Base-by-base conservation (phyloP, 768 basidiomycete genomes). In the Leccinum boreale region DNA sequence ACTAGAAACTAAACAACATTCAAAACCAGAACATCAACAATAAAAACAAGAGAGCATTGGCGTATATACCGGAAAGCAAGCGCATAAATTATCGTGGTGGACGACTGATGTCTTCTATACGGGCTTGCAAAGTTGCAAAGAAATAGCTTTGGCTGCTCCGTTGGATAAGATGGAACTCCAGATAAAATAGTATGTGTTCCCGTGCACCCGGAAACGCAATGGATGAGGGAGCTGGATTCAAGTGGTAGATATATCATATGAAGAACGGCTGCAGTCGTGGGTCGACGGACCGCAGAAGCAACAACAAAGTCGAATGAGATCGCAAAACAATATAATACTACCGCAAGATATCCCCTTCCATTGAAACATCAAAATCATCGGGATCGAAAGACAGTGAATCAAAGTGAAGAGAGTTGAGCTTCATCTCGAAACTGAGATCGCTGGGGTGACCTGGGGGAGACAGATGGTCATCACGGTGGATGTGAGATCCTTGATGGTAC, bases 391-490 rank as follows among this genome's bases (percentile, higher is more conserved):
- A 86, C 47, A 90, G 62, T 1, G 81, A 77, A 61, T 90, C 88
- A 67, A 90, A 90, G 67, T 87, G 86, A 54, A 90, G 74, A 31
- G 88, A 88, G 65, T 88, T 85, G 14, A 90, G 81, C 36, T 73
- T 76, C 85, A 87, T 84, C 74, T 90, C 85, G 51, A 85, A 72
- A 59, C 79, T 81, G 60, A 73, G 59, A 52, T 86, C 80, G 33
- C 65, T 70, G 36, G 68, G 65, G 39, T 51, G 70, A 50, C 36
- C 50, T 17, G 54, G 51, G 10, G 52, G 31, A 29, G 53, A 52
- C 1, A 60, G 10, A 17, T 53, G 46, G 19, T 56, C 52, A 31
- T 50, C 33, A 26, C 39, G 50, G 19, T 21, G 44, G 28, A 51
- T 52, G 24, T 52, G 58, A 23, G 53, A 28, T 44, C 31, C 31